Base-by-base conservation (phyloP, 2,329 filamentous ascomycete species). In the Kalmusia sp. region DNA sequence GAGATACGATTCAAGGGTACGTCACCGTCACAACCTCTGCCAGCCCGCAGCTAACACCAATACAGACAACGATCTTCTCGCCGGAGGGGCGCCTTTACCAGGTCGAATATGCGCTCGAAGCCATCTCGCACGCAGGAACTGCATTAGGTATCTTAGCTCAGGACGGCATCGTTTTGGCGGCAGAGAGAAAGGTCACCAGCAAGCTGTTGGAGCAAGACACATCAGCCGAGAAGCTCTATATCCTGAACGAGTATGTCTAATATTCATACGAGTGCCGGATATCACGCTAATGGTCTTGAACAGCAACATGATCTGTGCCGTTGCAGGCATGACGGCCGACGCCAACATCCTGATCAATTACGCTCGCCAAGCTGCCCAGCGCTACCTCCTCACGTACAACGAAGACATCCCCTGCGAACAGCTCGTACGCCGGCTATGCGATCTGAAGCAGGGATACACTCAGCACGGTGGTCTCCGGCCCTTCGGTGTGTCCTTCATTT, bases 301-400 rank as follows among this genome's bases (percentile, higher is more conserved):
- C 63, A 98, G 93, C 82, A 99, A 99, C 83, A 99, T 99, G 96
- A 98, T 99, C 79, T 97, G 93, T 79, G 95, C 95, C 57, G 95
- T 99, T 55, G 95, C 95, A 69, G 95, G 95, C 74, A 98, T 99
- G 93, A 99, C 93, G 39, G 95, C 95, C 72, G 95, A 99, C 75
- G 95, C 95, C 77, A 99, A 99, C 83, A 99, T 99, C 78, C 92
- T 99, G 76, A 99, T 99, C 87, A 99, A 99, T 84, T 97, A 96
- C 79, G 96, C 95, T 75, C 92, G 95, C 68, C 92, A 96, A 85
- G 90, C 91, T 70, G 95, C 95, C 68, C 95, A 99, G 81, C 87
- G 90, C 73, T 98, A 99, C 80, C 93, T 99, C 76, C 87, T 96
- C 64, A 99, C 93, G 70, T 99, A 99, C 85, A 96, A 98, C 83